Base-by-base conservation (phyloP, 331 rosid species). In the Cydonia oblonga region DNA sequence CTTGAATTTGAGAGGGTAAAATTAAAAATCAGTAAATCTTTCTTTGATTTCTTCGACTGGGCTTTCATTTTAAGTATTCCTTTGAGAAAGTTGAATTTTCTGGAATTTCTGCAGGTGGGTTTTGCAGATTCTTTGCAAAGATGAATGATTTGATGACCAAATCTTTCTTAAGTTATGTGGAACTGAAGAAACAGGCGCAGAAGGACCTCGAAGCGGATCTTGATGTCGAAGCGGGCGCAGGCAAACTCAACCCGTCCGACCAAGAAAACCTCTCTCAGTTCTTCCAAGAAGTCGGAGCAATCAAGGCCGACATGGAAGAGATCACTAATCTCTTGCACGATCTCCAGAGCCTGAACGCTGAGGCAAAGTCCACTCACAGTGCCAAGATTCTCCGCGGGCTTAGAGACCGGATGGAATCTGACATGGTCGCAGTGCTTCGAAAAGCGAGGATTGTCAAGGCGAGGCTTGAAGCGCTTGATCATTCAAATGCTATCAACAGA, bases 121-220 rank as follows among this genome's bases (percentile, higher is more conserved):
- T 78, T 81, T 77, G 77, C 73, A 57, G 63, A 52, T 73, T 66
- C 51, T 60, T 60, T 74, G 80, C 86, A 68, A 92, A 82, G 66
- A 92, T 92, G 98, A 92, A 92, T 80, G 96, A 90, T 79, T 79
- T 92, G 81, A 87, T 92, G 96, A 88, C 98, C 19, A 85, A 86
- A 68, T 90, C 96, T 46, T 92, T 92, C 79, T 61, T 92, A 90
- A 92, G 84, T 92, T 92, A 92, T 87, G 96, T 84, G 74, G 96
- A 90, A 72, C 70, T 92, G 72, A 92, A 87, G 93, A 87, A 81
- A 63, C 98, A 88, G 59, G 91, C 90, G 3, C 67, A 25, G 82
- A 88, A 72, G 70, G 98, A 90, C 67, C 44, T 79, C 62, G 88
- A 82, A 79, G 64, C 69, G 3, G 87, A 78, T 51, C 73, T 71